A percentile compares a stretch with the other conserved stretches of the same genome.
Evolutionary conservation across 106 monocot species (phyloP).

Genomic region (Acanthochlamys bracteata): DNA sequence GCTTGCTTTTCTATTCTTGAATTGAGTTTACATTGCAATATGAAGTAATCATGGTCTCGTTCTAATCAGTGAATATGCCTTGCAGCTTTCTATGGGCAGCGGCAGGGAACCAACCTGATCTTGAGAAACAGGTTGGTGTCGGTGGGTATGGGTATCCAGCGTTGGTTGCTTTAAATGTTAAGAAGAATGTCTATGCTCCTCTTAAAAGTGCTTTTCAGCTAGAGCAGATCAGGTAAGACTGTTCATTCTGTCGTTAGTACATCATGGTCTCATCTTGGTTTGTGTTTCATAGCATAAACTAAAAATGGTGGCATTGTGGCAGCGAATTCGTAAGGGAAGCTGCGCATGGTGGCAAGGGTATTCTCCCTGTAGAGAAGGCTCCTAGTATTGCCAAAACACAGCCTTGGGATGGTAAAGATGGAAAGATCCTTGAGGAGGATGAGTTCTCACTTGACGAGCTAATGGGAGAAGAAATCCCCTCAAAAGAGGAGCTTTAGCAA

Average conservation of each 20-base stretch:
- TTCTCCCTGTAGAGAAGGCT: constrained; percentile 47
- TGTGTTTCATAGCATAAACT: not conserved
- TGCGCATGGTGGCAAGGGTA: constrained; percentile 90
- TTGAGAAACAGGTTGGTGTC: constrained; percentile 94
- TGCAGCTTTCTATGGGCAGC: constrained; percentile 84
- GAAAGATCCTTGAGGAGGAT: constrained; percentile 79
- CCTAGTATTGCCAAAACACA: constrained; percentile 51
- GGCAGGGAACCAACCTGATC: constrained; percentile 82
- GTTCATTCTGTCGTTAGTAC: not conserved
- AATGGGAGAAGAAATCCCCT: constrained; percentile 50
- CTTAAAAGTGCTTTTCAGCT: constrained; percentile 84
- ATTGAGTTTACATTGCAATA: no score
- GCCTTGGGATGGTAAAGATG: constrained; percentile 97
- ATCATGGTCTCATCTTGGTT: not conserved
- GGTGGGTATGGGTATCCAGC: constrained; percentile 99
- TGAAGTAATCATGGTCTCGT: no score
- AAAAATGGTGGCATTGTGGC: constrained; percentile 3
- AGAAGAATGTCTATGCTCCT: constrained; percentile 87
- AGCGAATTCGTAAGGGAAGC: constrained; percentile 99
- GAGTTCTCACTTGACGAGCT: constrained; percentile 97
- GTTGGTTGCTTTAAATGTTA: constrained; percentile 84
- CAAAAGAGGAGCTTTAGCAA: constrained; percentile 66
- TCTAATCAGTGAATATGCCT: not conserved
- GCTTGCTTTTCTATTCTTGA: no score
- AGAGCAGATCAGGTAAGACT: constrained; percentile 61